phyloP scores from a whole-genome alignment of 1,139 yeast genomes.

The Lodderomyces beijingensis region DNA sequence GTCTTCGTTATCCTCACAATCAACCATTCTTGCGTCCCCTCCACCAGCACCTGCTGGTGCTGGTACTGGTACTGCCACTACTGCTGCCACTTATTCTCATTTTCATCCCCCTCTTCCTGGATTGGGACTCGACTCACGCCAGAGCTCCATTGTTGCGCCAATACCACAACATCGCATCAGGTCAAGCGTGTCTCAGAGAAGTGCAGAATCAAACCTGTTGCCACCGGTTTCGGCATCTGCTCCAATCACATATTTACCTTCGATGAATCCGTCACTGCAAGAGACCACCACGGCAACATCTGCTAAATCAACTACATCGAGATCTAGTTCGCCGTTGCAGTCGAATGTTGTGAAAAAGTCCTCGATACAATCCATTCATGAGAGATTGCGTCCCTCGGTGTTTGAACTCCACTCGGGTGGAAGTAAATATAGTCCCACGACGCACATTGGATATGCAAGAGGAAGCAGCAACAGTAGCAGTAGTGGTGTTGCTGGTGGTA shows the following conservation, averaged over 20 bases:
- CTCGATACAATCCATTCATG: constrained; percentile 21
- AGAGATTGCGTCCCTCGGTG: constrained; percentile 40
- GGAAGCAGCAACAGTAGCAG: constrained; percentile 2
- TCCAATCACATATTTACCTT: too few species aligned
- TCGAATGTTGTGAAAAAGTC: constrained; percentile 15
- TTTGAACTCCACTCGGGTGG: constrained; percentile 30
- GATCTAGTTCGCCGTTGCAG: neutral
- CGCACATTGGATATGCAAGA: neutral
- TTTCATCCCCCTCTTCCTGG: neutral
- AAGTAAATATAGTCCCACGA: neutral
- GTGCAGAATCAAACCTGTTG: neutral
- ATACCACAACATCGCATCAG: too few species aligned
- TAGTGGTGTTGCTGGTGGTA: neutral
- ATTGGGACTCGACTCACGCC: too few species aligned
- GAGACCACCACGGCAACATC: constrained; percentile 5
- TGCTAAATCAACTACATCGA: constrained; percentile 1
- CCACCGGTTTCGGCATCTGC: constrained; percentile 1
- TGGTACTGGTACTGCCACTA: neutral
- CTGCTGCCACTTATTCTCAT: neutral
- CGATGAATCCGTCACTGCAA: too few species aligned
- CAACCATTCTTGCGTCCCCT: too few species aligned
- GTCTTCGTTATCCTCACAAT: constrained; percentile 5
- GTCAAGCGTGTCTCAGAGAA: too few species aligned
- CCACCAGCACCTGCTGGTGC: neutral
- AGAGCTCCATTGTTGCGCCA: too few species aligned